Base-by-base conservation (phyloP, 306 rosid species). In the Glycine soja region DNA sequence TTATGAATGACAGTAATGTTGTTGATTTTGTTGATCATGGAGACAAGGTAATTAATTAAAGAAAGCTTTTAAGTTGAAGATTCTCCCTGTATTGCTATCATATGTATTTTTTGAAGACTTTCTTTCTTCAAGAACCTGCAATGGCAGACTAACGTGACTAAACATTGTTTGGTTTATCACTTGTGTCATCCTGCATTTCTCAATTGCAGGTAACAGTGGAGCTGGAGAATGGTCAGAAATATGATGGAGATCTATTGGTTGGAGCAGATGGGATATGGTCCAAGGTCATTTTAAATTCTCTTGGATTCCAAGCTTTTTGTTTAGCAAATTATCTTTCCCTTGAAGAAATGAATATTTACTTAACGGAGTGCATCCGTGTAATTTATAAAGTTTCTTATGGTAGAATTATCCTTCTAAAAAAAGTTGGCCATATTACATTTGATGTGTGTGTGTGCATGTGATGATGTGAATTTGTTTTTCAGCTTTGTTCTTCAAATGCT, bases 221-320 rank as follows among this genome's bases (percentile, higher is more conserved):
- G 59, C 89, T 96, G 67, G 97, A 93, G 83, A 88, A 93, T 77
- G 98, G 97, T 36, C 85, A 95, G 85, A 85, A 82, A 66, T 90
- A 77, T 74, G 99, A 90, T 75, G 99, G 99, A 34, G 98, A 95
- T 88, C 81, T 95, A 67, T 89, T 95, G 84, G 92, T 95, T 79
- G 99, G 99, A 75, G 99, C 99, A 18, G 99, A 95, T 78, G 99
- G 99, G 79, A 95, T 95, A 78, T 80, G 99, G 97, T 95, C 99
- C 69, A 91, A 95, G 99, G 99, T 93, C 84, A 15, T 62, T 16
- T 48, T 79, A 34, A 47, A 6, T 47, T 67, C 53, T 59, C 70
- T 81, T 74, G 54, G 10, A 56, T 57, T 76, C 18, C 8, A 2
- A 77, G 65, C 10, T 67, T 72, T 72, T 68, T 53, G 18, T 64